Evolutionary conservation across 306 rosid genomes (phyloP).

Genomic region (Carpinus viminea): DNA sequence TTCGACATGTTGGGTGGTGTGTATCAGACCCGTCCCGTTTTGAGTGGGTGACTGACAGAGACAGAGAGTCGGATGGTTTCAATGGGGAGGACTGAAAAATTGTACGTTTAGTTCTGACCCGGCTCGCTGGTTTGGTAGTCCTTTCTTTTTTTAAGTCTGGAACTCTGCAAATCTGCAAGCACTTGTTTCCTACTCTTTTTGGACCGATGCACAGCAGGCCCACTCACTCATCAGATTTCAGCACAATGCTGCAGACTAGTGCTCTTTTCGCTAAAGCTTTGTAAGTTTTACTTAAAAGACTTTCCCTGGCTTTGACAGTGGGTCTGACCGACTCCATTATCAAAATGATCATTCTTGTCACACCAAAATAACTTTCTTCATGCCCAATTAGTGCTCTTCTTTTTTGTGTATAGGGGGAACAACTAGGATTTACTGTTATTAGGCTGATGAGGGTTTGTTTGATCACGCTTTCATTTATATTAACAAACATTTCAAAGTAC

Average conservation of each 20-base stretch:
- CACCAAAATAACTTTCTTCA: background rate
- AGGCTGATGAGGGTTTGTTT: no score
- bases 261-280: conserved; percentile 32
- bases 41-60: conserved; percentile 21
- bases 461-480: no score
- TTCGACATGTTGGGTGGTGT: background rate
- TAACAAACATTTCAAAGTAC: no score
- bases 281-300: background rate
- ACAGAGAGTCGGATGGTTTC: conserved; percentile 28
- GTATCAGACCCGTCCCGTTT: conserved; percentile 11
- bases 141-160: conserved; percentile 12
- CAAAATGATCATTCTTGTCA: background rate
- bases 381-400: background rate
- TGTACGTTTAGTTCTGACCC: conserved; percentile 28
- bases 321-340: conserved; percentile 1
- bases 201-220: conserved; percentile 38
- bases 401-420: background rate
- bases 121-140: conserved; percentile 22
- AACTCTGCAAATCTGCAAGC: conserved; percentile 27
- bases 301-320: background rate
- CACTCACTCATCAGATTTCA: conserved; percentile 26
- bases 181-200: conserved; percentile 34
- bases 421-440: no score
- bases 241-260: conserved; percentile 3
- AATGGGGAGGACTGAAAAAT: conserved; percentile 10